phyloP scores from a whole-genome alignment of 768 basidiomycete genomes.

The Astraeus odoratus region DNA sequence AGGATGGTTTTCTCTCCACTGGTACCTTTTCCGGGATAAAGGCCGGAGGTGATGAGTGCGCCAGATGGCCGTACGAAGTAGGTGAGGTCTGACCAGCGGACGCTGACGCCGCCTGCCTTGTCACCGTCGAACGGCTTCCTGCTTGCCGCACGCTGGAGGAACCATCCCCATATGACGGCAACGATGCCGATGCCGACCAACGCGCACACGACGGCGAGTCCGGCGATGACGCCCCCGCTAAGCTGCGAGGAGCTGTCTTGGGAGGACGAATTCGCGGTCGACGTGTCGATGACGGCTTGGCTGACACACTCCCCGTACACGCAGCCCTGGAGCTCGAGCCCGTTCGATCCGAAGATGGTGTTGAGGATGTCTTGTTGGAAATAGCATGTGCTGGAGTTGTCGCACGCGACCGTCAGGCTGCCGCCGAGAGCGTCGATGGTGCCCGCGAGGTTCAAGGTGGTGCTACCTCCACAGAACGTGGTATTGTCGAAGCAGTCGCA shows the following conservation, averaged over 20 bases:
- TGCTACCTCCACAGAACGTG: constrained; percentile 64
- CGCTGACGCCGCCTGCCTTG: constrained; percentile 46
- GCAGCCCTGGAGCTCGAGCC: constrained; percentile 70
- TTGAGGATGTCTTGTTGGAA: constrained; percentile 74
- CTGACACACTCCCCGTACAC: constrained; percentile 84
- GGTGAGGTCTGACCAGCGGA: constrained; percentile 63
- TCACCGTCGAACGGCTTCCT: constrained; percentile 32
- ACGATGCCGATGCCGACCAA: constrained; percentile 52
- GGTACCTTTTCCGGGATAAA: not conserved
- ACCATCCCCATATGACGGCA: constrained; percentile 56
- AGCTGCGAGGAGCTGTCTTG: constrained; percentile 39
- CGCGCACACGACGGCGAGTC: constrained; percentile 75
- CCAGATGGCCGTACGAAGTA: constrained; percentile 47
- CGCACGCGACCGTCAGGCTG: constrained; percentile 63
- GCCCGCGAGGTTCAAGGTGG: constrained; percentile 41
- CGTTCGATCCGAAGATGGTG: constrained; percentile 61
- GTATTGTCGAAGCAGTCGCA: constrained; percentile 70
- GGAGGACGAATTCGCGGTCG: constrained; percentile 31
- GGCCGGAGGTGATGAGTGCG: not conserved
- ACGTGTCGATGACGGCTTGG: constrained; percentile 68
- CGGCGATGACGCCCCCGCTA: constrained; percentile 82
- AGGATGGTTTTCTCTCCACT: constrained; percentile 52
- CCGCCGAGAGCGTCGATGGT: constrained; percentile 65
- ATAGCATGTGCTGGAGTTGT: constrained; percentile 51
- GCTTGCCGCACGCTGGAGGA: constrained; percentile 57